phyloP scores from a whole-genome alignment of 2,329 filamentous ascomycete species.

The Penicillium janthinellum region DNA sequence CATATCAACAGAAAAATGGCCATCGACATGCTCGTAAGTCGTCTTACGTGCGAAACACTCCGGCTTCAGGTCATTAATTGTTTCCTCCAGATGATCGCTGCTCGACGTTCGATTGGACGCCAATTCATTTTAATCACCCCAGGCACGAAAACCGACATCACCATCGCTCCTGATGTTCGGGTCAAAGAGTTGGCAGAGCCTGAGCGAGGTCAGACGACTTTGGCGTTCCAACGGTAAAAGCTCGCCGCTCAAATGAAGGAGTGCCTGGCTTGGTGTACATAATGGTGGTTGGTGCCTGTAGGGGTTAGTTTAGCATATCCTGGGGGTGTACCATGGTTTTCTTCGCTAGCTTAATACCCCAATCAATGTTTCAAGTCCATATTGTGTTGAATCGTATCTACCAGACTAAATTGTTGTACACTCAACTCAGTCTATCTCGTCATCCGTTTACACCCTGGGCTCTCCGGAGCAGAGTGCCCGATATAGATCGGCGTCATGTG shows the following conservation, averaged over 20 bases:
- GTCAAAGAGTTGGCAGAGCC: slow-evolving; percentile 51
- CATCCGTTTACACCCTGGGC: no score
- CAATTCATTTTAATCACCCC: slow-evolving; percentile 98
- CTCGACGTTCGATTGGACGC: slow-evolving; percentile 80
- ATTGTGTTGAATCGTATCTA: neutral
- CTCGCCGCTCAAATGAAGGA: neutral
- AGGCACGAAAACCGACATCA: slow-evolving; percentile 68
- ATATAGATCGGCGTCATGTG: slow-evolving; percentile 12
- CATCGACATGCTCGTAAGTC: slow-evolving; percentile 84
- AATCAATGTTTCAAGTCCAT: neutral
- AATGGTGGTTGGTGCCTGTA: neutral
- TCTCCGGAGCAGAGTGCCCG: neutral
- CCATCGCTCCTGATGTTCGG: slow-evolving; percentile 46
- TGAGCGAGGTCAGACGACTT: slow-evolving; percentile 46
- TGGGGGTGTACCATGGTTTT: neutral
- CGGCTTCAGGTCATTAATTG: slow-evolving; percentile 17
- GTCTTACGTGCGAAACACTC: neutral
- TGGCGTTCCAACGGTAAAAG: slow-evolving; percentile 36
- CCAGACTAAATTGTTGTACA: neutral
- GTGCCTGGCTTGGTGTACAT: neutral
- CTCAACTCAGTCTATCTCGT: neutral
- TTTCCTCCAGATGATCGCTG: slow-evolving; percentile 69
- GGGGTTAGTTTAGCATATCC: neutral
- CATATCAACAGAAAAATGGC: slow-evolving; percentile 91
- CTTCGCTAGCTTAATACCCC: slow-evolving; percentile 1